Percentiles rank a stretch among this genome's conserved stretches.
Evolutionary conservation across 768 basidiomycete genomes (phyloP).

Genomic region (Suillus discolor): DNA sequence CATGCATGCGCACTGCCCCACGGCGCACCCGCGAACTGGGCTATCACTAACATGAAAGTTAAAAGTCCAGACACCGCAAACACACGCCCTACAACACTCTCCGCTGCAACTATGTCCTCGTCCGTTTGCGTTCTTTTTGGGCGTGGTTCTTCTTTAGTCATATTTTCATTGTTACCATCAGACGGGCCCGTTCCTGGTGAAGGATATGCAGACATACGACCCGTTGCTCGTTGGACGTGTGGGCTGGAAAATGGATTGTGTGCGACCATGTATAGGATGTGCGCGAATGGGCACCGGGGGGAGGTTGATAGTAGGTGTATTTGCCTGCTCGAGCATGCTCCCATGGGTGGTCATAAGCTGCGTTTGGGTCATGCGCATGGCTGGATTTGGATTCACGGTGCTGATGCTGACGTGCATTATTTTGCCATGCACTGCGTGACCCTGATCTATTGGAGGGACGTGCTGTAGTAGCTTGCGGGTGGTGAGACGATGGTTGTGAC

Average conservation of each 20-base stretch:
- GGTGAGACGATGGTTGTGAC: slow-evolving; percentile 14
- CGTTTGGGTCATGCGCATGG: slow-evolving; percentile 7
- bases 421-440: slow-evolving; percentile 29
- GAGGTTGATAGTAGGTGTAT: slow-evolving; percentile 7
- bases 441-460: slow-evolving; percentile 28
- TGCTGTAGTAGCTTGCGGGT: slow-evolving; percentile 34
- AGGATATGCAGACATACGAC: slow-evolving; percentile 15
- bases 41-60: slow-evolving; percentile 27
- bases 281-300: slow-evolving; percentile 3
- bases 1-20: slow-evolving; percentile 8
- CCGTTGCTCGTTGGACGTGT: slow-evolving; percentile 31
- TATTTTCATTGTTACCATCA: slow-evolving; percentile 7
- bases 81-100: slow-evolving; percentile 28
- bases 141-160: not conserved
- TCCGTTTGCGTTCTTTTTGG: slow-evolving; percentile 16
- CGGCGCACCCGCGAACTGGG: slow-evolving; percentile 13
- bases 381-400: slow-evolving; percentile 15
- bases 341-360: slow-evolving; percentile 14
- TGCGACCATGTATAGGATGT: slow-evolving; percentile 10
- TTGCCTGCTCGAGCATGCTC: slow-evolving; percentile 13
- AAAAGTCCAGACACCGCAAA: slow-evolving; percentile 30
- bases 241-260: slow-evolving; percentile 27
- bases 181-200: not conserved
- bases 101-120: slow-evolving; percentile 24
- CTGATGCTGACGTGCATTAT: slow-evolving; percentile 15